Conservation (phyloP, 2,329 filamentous ascomycete species). For the Achaetomium macrosporum region DNA sequence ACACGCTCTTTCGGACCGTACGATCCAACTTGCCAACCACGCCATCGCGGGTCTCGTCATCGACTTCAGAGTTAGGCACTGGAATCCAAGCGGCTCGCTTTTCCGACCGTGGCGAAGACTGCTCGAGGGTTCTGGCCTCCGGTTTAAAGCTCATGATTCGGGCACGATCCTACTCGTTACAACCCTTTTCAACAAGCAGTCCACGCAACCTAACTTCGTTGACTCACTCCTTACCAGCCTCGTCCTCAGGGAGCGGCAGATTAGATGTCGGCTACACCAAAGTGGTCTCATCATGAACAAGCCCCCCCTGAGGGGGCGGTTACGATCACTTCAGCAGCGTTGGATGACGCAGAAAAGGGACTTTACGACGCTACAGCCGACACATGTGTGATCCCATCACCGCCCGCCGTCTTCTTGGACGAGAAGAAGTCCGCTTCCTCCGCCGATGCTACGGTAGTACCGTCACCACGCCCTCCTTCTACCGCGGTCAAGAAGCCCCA, state of each 20-base stretch:
- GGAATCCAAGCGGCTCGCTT: not conserved
- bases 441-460: conserved; percentile 28
- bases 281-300: conserved; percentile 18
- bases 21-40: not conserved
- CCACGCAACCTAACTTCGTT: not conserved
- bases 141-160: not conserved
- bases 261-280: not conserved
- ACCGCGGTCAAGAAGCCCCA: conserved; percentile 12
- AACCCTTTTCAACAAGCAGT: not conserved
- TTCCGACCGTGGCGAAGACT: conserved; percentile 4
- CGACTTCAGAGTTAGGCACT: not conserved
- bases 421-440: conserved; percentile 21
- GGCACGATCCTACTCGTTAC: not conserved
- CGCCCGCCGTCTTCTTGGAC: conserved; percentile 20
- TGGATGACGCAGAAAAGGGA: conserved; percentile 34
- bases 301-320: conserved; percentile 8
- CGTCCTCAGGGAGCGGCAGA: not conserved
- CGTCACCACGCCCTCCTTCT: conserved; percentile 27
- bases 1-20: not conserved
- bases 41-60: not conserved
- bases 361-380: conserved; percentile 27
- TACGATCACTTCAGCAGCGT: conserved; percentile 14
- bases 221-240: not conserved
- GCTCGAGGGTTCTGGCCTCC: not conserved
- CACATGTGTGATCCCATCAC: conserved; percentile 23